phyloP scores from a whole-genome alignment of 1,284 basidiomycete genomes.

The Leccinum subrobustum region DNA sequence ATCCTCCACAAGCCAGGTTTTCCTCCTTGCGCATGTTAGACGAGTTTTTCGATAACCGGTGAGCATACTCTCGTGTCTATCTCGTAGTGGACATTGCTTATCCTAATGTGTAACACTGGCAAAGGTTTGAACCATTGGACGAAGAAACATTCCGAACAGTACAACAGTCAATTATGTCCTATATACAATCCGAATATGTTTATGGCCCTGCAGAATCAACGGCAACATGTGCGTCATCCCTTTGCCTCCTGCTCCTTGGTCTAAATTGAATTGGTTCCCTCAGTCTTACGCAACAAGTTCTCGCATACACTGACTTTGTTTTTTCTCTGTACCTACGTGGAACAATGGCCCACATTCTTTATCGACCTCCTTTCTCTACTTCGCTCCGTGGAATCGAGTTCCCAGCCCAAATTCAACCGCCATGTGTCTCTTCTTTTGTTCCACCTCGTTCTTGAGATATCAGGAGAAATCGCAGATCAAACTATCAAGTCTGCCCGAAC shows the following conservation, averaged over 20 bases:
- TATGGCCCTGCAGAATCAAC: slow-evolving; percentile 72
- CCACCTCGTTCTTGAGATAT: slow-evolving; percentile 87
- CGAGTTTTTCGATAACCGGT: slow-evolving; percentile 85
- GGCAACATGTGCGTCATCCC: slow-evolving; percentile 61
- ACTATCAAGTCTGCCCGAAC: slow-evolving; percentile 82
- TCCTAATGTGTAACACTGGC: slow-evolving; percentile 8
- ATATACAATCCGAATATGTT: slow-evolving; percentile 80
- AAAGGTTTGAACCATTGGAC: slow-evolving; percentile 69
- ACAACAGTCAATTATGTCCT: slow-evolving; percentile 67
- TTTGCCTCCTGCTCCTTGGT: not conserved
- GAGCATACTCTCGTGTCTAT: slow-evolving; percentile 34
- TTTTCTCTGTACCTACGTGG: slow-evolving; percentile 87
- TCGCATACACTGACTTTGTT: slow-evolving; percentile 95
- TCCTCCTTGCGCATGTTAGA: slow-evolving; percentile 85
- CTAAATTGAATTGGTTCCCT: slow-evolving; percentile 8
- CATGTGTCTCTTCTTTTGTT: slow-evolving; percentile 85
- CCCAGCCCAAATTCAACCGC: slow-evolving; percentile 63
- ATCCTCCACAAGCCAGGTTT: slow-evolving; percentile 76
- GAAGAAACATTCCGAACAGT: slow-evolving; percentile 67
- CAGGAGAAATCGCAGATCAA: slow-evolving; percentile 90
- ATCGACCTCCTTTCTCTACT: slow-evolving; percentile 76
- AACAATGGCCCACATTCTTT: slow-evolving; percentile 84
- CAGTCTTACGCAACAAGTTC: slow-evolving; percentile 95
- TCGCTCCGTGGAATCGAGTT: slow-evolving; percentile 55
- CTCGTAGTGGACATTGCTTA: not conserved